These are phyloP conservation scores for Nicotiana benthamiana DNA, from an alignment of 257 asterid genomes.

Conservation along the genomic window DNA sequence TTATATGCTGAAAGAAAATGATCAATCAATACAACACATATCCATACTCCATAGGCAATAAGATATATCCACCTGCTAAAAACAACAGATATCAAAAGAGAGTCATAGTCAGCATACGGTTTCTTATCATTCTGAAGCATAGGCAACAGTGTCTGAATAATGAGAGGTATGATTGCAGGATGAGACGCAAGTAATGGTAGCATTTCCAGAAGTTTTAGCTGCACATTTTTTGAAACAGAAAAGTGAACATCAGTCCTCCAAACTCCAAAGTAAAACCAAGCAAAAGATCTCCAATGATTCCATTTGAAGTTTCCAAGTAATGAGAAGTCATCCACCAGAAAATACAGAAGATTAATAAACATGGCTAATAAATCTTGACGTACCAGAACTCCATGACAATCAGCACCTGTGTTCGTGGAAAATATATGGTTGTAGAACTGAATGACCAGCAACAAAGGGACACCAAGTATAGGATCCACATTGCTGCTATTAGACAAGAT, in stretches of 20 bases:
- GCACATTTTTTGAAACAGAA: slow-evolving; percentile 21
- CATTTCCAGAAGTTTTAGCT: slow-evolving; percentile 78
- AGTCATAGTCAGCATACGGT: slow-evolving; percentile 47
- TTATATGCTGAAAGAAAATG: slow-evolving; percentile 1
- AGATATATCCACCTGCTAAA: background rate
- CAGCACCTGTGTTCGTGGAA: slow-evolving; percentile 36
- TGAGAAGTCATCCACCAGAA: slow-evolving; percentile 1
- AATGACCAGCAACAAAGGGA: slow-evolving; percentile 59
- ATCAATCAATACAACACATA: background rate
- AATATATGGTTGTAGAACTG: slow-evolving; percentile 64
- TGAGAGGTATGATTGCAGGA: slow-evolving; percentile 78
- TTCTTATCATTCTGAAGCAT: slow-evolving; percentile 81
- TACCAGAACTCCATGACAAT: slow-evolving; percentile 53
- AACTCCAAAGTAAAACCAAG: slow-evolving; percentile 3
- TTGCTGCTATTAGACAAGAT: slow-evolving; percentile 51
- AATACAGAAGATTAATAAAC: background rate
- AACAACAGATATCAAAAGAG: slow-evolving; percentile 5
- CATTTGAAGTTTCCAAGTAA: background rate
- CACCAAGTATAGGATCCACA: slow-evolving; percentile 64
- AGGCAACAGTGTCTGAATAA: slow-evolving; percentile 81
- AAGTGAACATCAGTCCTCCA: background rate
- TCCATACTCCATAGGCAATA: background rate
- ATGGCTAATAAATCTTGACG: slow-evolving; percentile 10
- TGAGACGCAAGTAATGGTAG: slow-evolving; percentile 87
- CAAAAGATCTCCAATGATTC: background rate